Evolutionary conservation across 306 rosid species (phyloP).

Genomic region (Cicer bijugum): DNA sequence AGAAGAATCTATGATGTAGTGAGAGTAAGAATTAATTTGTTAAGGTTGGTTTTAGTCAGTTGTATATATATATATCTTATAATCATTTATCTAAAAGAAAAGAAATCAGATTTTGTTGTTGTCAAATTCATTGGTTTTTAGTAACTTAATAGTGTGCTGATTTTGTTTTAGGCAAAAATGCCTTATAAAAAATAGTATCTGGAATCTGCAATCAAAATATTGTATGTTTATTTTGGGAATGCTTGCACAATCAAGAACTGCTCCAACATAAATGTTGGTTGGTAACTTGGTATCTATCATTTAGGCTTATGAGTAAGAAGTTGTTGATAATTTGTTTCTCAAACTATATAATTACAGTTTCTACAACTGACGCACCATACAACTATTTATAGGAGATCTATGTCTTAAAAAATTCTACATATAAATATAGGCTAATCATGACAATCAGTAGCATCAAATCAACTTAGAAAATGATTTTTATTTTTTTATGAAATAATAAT

Average conservation of each 20-base stretch:
- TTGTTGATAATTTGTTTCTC: neutral
- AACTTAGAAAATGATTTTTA: too few relatives aligned
- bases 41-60: conserved; percentile 22
- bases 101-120: conserved; percentile 22
- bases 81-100: conserved; percentile 35
- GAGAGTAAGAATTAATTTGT: conserved; percentile 26
- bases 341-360: too few relatives aligned
- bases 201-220: conserved; percentile 4
- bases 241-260: neutral
- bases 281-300: neutral
- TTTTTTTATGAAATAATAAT: too few relatives aligned
- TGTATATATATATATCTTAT: conserved; percentile 55
- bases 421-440: too few relatives aligned
- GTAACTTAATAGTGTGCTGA: conserved; percentile 3
- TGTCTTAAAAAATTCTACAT: too few relatives aligned
- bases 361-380: too few relatives aligned
- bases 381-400: too few relatives aligned
- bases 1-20: conserved; percentile 57
- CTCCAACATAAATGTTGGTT: conserved; percentile 7
- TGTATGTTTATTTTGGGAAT: neutral
- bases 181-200: conserved; percentile 27
- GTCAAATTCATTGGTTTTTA: conserved; percentile 36
- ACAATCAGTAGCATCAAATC: too few relatives aligned
- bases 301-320: neutral
- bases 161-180: conserved; percentile 29